phyloP scores from a whole-genome alignment of 2,329 filamentous ascomycete species.

The Emmonsiellopsis sp. region DNA sequence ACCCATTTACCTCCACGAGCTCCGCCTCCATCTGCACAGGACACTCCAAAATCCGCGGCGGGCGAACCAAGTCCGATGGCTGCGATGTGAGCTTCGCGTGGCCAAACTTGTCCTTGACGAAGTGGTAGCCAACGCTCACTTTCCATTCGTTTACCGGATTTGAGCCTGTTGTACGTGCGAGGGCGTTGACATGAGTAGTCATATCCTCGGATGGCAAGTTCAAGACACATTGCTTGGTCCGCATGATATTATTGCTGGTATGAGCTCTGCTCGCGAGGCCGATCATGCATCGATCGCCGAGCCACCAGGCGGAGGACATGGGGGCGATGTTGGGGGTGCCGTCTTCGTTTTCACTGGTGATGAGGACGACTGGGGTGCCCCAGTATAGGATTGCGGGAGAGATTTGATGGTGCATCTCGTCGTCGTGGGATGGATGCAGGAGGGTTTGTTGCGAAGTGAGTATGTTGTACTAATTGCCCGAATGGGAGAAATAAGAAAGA shows the following conservation, averaged over 20 bases:
- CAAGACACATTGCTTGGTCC: slow-evolving; percentile 35
- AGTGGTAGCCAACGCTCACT: background rate
- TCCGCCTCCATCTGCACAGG: slow-evolving; percentile 38
- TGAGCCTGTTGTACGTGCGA: slow-evolving; percentile 32
- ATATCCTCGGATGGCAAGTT: slow-evolving; percentile 33
- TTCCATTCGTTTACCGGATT: slow-evolving; percentile 13
- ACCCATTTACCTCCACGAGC: slow-evolving; percentile 23
- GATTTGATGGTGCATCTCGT: background rate
- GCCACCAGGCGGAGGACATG: background rate
- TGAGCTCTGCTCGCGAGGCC: background rate
- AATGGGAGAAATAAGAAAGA: background rate
- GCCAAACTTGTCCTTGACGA: background rate
- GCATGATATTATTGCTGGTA: slow-evolving; percentile 43
- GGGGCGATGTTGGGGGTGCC: background rate
- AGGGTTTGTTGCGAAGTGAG: background rate
- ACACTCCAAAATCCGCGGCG: slow-evolving; percentile 30
- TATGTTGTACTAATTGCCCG: background rate
- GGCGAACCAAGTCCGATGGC: slow-evolving; percentile 25
- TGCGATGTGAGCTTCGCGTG: slow-evolving; percentile 22
- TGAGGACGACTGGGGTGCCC: background rate
- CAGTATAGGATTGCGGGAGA: slow-evolving; percentile 1
- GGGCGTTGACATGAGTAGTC: slow-evolving; percentile 26
- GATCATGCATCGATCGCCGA: slow-evolving; percentile 1
- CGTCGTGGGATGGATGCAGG: background rate
- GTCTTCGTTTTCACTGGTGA: slow-evolving; percentile 2